A percentile compares a stretch with the other conserved stretches of the same genome.
These are phyloP conservation scores for Pythium folliculosum DNA, from an alignment of 352 stramenopile species.

Conservation along the genomic window DNA sequence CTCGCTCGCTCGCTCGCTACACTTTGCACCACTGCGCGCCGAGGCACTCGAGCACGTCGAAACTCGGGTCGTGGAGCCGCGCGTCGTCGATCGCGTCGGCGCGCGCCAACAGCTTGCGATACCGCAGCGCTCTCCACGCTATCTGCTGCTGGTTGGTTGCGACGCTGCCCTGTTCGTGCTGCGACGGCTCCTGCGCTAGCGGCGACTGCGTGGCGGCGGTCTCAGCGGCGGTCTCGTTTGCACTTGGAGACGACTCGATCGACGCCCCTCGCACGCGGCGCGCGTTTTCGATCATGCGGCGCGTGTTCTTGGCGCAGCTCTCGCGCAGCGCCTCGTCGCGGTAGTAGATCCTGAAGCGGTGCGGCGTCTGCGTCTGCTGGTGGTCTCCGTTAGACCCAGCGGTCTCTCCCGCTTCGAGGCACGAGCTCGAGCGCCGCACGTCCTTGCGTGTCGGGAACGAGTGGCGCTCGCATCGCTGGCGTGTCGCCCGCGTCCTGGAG, in stretches of 20 bases:
- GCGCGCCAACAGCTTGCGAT: constrained; percentile 35
- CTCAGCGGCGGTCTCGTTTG: too few species aligned
- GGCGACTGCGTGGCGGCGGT: too few species aligned
- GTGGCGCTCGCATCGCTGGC: neutral
- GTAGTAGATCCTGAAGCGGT: constrained; percentile 33
- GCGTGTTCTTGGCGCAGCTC: constrained; percentile 32
- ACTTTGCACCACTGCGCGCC: constrained; percentile 33
- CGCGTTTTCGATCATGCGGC: constrained; percentile 32
- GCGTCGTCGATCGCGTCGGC: constrained; percentile 33
- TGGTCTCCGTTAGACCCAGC: neutral
- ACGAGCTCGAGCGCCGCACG: constrained; percentile 19
- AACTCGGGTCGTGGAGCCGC: constrained; percentile 33
- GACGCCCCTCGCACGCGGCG: neutral
- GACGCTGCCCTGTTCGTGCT: neutral
- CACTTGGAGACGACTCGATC: too few species aligned
- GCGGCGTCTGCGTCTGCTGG: neutral
- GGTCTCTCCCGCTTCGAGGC: neutral
- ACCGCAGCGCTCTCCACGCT: constrained; percentile 40
- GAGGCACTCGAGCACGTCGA: constrained; percentile 39
- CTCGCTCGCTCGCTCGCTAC: constrained; percentile 11
- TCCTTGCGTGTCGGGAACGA: constrained; percentile 17
- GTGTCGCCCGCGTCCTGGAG: neutral
- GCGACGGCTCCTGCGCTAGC: neutral
- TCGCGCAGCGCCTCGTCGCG: constrained; percentile 33
- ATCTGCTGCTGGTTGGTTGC: constrained; percentile 29